phyloP scores from a whole-genome alignment of 176 grass and related monocot species.

The Aegilops longissima region DNA sequence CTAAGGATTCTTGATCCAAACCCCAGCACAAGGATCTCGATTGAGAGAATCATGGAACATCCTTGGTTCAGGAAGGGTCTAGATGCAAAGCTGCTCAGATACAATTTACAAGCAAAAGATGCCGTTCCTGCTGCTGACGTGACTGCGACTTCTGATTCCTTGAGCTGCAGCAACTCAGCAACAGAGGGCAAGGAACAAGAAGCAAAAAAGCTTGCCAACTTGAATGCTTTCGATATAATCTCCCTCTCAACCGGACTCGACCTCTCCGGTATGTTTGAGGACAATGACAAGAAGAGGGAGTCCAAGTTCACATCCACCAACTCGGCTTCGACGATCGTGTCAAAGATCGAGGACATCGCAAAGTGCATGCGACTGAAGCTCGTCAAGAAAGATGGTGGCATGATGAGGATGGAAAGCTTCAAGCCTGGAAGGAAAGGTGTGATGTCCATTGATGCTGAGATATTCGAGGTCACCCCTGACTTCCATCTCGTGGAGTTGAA shows the following conservation, averaged over 20 bases:
- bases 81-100: conserved; percentile 53
- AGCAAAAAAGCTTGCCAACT: conserved; percentile 44
- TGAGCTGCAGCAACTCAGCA: background rate
- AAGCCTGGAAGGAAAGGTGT: conserved; percentile 79
- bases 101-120: conserved; percentile 34
- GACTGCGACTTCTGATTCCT: background rate
- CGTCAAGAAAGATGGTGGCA: conserved; percentile 80
- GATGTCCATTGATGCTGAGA: conserved; percentile 78
- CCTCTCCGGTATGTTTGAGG: conserved; percentile 89
- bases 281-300: conserved; percentile 58
- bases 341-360: conserved; percentile 72
- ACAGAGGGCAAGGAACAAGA: conserved; percentile 25
- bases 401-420: conserved; percentile 79
- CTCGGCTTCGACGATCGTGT: conserved; percentile 58
- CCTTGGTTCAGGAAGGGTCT: conserved; percentile 93
- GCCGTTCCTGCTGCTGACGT: background rate
- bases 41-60: conserved; percentile 83
- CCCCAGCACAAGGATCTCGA: conserved; percentile 74
- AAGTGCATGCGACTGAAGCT: conserved; percentile 76
- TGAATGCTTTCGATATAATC: conserved; percentile 97
- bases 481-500: conserved; percentile 95
- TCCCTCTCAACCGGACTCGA: conserved; percentile 81
- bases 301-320: conserved; percentile 79
- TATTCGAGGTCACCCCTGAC: conserved; percentile 85
- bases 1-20: conserved; percentile 88